Conservation (phyloP, 1,284 basidiomycete genomes). For the Trametes pubescens region DNA sequence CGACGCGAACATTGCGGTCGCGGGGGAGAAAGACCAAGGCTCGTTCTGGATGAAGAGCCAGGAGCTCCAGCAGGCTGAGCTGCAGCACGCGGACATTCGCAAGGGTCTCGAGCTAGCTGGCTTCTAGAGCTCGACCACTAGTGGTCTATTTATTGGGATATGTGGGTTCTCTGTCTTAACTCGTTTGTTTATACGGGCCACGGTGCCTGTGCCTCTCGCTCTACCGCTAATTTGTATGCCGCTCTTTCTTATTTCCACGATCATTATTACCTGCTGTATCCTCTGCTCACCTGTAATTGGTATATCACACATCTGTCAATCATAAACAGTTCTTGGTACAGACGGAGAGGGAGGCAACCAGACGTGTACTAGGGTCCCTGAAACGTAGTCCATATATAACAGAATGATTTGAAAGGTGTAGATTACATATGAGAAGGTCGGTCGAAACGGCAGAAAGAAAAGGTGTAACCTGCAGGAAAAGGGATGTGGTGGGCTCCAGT, state of each 20-base stretch:
- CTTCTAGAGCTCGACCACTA: constrained; percentile 48
- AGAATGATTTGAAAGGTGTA: constrained; percentile 25
- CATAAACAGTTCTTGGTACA: constrained; percentile 2
- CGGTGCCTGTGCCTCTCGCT: constrained; percentile 23
- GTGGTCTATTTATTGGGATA: constrained; percentile 29
- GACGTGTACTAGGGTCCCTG: not conserved
- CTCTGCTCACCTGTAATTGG: constrained; percentile 15
- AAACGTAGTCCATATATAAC: constrained; percentile 35
- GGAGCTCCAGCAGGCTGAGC: constrained; percentile 64
- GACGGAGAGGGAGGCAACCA: no score
- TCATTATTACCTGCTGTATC: constrained; percentile 20
- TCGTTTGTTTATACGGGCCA: constrained; percentile 17
- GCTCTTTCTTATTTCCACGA: constrained; percentile 6
- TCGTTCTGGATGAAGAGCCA: constrained; percentile 66
- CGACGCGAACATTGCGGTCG: constrained; percentile 51
- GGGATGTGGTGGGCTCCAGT: not conserved
- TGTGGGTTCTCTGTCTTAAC: constrained; percentile 6
- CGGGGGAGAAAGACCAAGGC: constrained; percentile 51
- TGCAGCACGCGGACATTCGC: constrained; percentile 67
- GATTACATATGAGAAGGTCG: constrained; percentile 27
- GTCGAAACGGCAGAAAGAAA: constrained; percentile 12
- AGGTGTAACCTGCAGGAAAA: constrained; percentile 9
- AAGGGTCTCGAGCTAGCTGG: constrained; percentile 68
- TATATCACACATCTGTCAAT: constrained; percentile 12
- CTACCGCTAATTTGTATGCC: constrained; percentile 8